Percentiles rank a stretch among this genome's conserved stretches.
Conservation (phyloP, 2,329 filamentous ascomycete species). For the Chaetomium olivaceum region DNA sequence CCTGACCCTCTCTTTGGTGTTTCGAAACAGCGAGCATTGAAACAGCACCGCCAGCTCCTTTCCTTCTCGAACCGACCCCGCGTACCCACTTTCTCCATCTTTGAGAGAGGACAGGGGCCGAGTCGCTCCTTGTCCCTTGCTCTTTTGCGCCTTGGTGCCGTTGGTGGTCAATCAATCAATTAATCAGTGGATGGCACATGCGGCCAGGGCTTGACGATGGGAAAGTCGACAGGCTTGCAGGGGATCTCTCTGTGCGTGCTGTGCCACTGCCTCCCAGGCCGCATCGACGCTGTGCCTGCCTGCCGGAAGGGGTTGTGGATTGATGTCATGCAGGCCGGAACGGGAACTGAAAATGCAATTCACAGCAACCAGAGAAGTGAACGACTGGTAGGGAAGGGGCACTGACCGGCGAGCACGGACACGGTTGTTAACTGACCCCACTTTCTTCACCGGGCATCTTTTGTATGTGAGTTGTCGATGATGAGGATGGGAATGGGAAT, state of each 20-base stretch:
- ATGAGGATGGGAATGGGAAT: not conserved
- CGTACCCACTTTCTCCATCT: not conserved
- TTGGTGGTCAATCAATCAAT: not conserved
- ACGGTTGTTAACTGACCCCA: not conserved
- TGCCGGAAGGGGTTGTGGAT: not conserved
- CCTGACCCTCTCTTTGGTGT: not conserved
- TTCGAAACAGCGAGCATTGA: conserved; percentile 10
- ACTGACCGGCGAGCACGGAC: not conserved
- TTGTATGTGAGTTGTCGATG: not conserved
- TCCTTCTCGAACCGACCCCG: not conserved
- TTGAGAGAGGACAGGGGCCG: too few relatives aligned
- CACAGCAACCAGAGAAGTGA: not conserved
- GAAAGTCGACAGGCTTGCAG: not conserved
- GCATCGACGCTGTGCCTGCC: conserved; percentile 7
- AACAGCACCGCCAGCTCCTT: conserved; percentile 11
- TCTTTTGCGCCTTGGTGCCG: too few relatives aligned
- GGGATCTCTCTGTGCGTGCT: too few relatives aligned
- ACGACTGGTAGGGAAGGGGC: not conserved
- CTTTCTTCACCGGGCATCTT: not conserved
- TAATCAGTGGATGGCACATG: not conserved
- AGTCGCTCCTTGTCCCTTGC: not conserved
- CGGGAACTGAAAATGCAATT: not conserved
- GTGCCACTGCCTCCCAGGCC: not conserved
- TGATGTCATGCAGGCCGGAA: conserved; percentile 13
- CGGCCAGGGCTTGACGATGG: not conserved